These are phyloP conservation scores for Pinus taeda DNA, from an alignment of 75 land plant species.

Conservation along the genomic window DNA sequence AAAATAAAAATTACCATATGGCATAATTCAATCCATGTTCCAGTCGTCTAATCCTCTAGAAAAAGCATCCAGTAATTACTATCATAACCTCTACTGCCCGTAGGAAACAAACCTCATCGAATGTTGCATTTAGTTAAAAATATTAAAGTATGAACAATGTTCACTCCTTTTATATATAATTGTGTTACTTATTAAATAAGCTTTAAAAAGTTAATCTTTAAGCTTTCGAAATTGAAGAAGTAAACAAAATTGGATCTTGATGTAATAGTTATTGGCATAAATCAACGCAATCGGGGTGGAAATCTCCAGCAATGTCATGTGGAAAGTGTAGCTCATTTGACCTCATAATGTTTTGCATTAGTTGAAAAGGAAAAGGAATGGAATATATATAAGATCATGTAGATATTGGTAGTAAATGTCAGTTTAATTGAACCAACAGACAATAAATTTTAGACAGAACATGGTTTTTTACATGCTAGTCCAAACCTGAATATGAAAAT, in stretches of 20 bases:
- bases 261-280: slow-evolving; percentile 75
- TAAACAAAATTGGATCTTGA: slow-evolving; percentile 49
- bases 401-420: slow-evolving; percentile 8
- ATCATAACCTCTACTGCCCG: too few species aligned
- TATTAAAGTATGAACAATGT: too few species aligned
- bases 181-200: too few species aligned
- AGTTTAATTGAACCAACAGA: not conserved
- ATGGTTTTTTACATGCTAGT: not conserved
- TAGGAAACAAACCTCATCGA: too few species aligned
- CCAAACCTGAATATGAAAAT: slow-evolving; percentile 52
- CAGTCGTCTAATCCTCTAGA: too few species aligned
- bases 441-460: not conserved
- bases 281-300: slow-evolving; percentile 60
- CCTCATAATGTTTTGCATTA: slow-evolving; percentile 51
- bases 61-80: too few species aligned
- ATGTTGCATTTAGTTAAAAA: too few species aligned
- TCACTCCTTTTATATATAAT: too few species aligned
- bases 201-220: too few species aligned
- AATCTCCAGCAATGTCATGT: slow-evolving; percentile 17
- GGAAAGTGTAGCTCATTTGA: slow-evolving; percentile 55
- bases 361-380: slow-evolving; percentile 14
- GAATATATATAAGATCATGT: slow-evolving; percentile 21
- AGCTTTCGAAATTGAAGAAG: not conserved
- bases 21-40: too few species aligned
- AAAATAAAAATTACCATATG: too few species aligned